A percentile compares a stretch with the other conserved stretches of the same genome.
Conservation (phyloP, 306 rosid species). For the Prosopis cineraria region DNA sequence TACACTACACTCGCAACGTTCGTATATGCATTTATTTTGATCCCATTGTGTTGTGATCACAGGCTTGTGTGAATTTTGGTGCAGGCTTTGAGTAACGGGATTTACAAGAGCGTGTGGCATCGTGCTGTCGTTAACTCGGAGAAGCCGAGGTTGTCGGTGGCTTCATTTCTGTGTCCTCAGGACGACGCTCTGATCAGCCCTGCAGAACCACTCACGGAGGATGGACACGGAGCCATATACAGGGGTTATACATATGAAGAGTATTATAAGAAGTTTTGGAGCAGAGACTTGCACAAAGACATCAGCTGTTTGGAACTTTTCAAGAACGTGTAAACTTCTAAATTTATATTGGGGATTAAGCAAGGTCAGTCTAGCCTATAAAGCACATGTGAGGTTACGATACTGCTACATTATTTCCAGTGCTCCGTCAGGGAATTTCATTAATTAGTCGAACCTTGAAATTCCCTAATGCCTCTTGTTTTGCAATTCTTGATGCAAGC, state of each 20-base stretch:
- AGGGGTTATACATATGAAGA: constrained; percentile 70
- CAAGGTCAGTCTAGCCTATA: no score
- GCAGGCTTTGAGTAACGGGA: constrained; percentile 91
- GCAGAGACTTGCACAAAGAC: constrained; percentile 67
- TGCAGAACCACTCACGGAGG: constrained; percentile 53
- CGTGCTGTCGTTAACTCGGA: constrained; percentile 76
- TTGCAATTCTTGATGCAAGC: neutral
- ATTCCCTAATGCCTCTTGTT: neutral
- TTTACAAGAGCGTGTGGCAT: constrained; percentile 94
- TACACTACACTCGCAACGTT: neutral
- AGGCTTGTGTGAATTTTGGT: neutral
- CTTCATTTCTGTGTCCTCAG: constrained; percentile 80
- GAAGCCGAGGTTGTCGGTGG: constrained; percentile 79
- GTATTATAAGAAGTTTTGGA: constrained; percentile 84
- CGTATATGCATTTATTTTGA: neutral
- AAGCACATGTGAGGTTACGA: no score
- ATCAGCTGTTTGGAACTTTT: constrained; percentile 37
- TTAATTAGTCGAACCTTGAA: neutral
- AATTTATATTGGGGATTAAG: no score
- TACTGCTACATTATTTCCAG: no score
- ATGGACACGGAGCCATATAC: constrained; percentile 53
- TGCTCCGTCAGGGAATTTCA: no score
- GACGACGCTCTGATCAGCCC: constrained; percentile 70
- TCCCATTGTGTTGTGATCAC: no score
- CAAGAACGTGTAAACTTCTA: neutral